phyloP scores from a whole-genome alignment of 1,284 basidiomycete species.

The Cerioporus squamosus region DNA sequence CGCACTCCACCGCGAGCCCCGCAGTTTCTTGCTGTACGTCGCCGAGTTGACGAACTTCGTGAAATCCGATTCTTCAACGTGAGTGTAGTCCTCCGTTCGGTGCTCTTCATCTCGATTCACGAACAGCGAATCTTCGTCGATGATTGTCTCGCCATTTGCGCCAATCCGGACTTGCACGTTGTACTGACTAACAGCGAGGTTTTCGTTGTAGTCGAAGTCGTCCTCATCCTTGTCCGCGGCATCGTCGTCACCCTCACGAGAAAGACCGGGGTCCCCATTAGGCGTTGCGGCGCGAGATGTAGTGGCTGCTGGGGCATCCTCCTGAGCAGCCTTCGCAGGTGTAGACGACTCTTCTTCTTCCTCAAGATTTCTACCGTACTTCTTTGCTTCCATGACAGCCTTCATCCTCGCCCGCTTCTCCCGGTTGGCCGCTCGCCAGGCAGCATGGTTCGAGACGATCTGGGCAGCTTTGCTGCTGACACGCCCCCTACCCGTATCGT shows the following conservation, averaged over 20 bases:
- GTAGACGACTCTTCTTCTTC: slow-evolving; percentile 42
- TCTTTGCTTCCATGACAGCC: slow-evolving; percentile 67
- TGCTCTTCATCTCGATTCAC: slow-evolving; percentile 71
- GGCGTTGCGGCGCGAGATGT: slow-evolving; percentile 7
- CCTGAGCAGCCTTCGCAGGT: neutral
- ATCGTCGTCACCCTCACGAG: neutral
- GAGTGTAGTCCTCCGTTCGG: slow-evolving; percentile 72
- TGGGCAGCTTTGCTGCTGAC: slow-evolving; percentile 74
- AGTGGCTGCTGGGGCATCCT: slow-evolving; percentile 14
- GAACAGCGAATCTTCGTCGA: slow-evolving; percentile 80
- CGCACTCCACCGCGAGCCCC: slow-evolving; percentile 81
- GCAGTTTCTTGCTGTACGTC: slow-evolving; percentile 77
- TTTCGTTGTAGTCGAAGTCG: slow-evolving; percentile 71
- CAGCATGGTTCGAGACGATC: slow-evolving; percentile 66
- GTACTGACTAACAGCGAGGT: slow-evolving; percentile 67
- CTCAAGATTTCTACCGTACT: slow-evolving; percentile 63
- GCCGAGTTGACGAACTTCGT: slow-evolving; percentile 87
- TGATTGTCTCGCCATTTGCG: slow-evolving; percentile 79
- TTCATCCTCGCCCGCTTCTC: slow-evolving; percentile 68
- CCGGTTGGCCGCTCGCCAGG: slow-evolving; percentile 67
- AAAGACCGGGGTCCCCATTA: slow-evolving; percentile 1
- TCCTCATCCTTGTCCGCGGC: slow-evolving; percentile 30
- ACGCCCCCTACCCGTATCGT: slow-evolving; percentile 73
- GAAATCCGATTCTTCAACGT: slow-evolving; percentile 82
- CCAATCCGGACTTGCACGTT: slow-evolving; percentile 83